Evolutionary conservation across 371 early-diverging fungal genomes (phyloP), one percentile per base, ranked within the genome.

Genomic region (Mucor racemosus): DNA sequence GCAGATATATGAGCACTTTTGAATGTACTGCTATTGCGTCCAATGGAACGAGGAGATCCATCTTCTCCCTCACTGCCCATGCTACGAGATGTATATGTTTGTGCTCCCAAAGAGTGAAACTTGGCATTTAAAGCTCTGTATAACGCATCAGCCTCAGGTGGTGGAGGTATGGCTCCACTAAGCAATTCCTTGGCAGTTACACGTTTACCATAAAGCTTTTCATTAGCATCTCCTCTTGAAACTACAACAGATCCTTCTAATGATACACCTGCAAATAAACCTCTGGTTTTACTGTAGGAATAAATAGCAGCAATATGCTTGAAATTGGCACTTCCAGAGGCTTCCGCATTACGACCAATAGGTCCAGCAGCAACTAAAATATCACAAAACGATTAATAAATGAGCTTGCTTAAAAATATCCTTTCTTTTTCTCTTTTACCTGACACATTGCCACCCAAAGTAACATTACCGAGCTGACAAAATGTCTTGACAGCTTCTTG

Each of bases 221-320:
- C 91, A 76, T 98, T 97, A 15, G 97, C 94, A 65, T 95, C 98
- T 73, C 92, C 91, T 66, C 97, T 87, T 69, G 96, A 94, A 5
- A 97, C 67, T 64, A 98, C 91, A 13, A 94, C 94, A 1, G 96
- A 91, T 1, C 98, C 98, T 78, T 98, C 98, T 34, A 98, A 79
- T 15, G 96, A 97, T 2, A 98, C 90, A 31, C 98, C 98, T 19
- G 94, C 95, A 89, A 96, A 98, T 58, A 97, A 84, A 15, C 98
- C 98, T 74, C 89, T 89, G 5, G 94, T 90, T 68, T 94, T 93
- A 73, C 90, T 85, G 77, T 97, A 98, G 8, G 96, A 93, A 69
- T 91, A 95, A 36, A 97, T 91, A 38, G 98, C 93, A 6, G 97
- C 94, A 19, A 95, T 77, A 63, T 92, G 90, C 60, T 89, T 89